Evolutionary conservation across 352 stramenopile genomes (phyloP).

Genomic region (Aphanomyces astaci): DNA sequence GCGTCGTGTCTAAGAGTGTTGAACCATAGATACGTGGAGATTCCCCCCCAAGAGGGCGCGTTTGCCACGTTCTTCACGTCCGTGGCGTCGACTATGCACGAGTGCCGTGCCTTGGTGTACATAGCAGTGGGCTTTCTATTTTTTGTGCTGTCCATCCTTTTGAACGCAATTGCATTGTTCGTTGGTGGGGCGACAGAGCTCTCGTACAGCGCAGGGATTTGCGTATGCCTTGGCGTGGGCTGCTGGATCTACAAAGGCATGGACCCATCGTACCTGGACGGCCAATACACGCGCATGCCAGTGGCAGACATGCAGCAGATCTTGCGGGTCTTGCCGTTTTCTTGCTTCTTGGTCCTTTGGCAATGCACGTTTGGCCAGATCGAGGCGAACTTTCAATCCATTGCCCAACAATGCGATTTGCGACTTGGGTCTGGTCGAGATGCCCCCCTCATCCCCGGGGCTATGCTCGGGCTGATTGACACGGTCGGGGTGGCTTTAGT

Average conservation of each 20-base stretch:
- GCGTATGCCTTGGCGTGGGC: slow-evolving; percentile 71
- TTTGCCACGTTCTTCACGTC: slow-evolving; percentile 52
- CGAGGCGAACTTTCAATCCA: slow-evolving; percentile 83
- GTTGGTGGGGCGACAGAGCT: slow-evolving; percentile 42
- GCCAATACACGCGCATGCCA: slow-evolving; percentile 41
- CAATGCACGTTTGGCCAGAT: slow-evolving; percentile 81
- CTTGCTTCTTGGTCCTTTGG: slow-evolving; percentile 86
- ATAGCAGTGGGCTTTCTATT: slow-evolving; percentile 35
- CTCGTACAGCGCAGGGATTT: slow-evolving; percentile 42
- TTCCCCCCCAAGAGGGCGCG: slow-evolving; percentile 58
- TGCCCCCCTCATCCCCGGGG: slow-evolving; percentile 54
- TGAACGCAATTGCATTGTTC: slow-evolving; percentile 74
- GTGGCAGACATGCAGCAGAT: slow-evolving; percentile 73
- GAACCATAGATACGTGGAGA: slow-evolving; percentile 68
- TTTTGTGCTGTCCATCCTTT: slow-evolving; percentile 42
- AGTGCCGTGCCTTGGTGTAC: slow-evolving; percentile 31
- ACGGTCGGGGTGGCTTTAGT: slow-evolving; percentile 71
- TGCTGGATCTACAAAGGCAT: slow-evolving; percentile 79
- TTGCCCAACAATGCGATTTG: slow-evolving; percentile 75
- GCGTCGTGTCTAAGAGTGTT: slow-evolving; percentile 32
- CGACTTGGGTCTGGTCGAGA: slow-evolving; percentile 34
- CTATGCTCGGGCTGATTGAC: slow-evolving; percentile 76
- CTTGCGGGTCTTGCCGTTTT: slow-evolving; percentile 77
- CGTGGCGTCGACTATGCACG: slow-evolving; percentile 25
- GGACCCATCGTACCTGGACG: slow-evolving; percentile 75